Conservation (phyloP, 257 asterid genomes). For the Verbascum thapsus region DNA sequence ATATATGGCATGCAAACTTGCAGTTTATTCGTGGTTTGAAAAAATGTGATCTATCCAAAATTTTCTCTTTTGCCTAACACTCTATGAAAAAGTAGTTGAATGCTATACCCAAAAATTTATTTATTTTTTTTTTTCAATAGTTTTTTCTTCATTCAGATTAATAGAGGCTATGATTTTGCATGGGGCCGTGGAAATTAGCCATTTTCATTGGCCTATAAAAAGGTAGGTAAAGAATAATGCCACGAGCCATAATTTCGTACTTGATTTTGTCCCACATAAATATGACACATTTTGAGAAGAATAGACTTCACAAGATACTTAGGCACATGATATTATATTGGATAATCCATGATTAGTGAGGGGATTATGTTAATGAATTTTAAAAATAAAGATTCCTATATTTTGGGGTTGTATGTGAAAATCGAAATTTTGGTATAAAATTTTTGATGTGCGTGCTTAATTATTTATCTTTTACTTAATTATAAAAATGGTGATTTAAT, state of each 20-base stretch:
- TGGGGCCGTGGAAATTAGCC: not conserved
- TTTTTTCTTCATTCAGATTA: too few species aligned
- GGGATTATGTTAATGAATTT: slow-evolving; percentile 34
- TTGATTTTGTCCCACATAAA: slow-evolving; percentile 30
- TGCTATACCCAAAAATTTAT: too few species aligned
- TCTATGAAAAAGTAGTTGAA: slow-evolving; percentile 19
- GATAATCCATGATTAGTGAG: slow-evolving; percentile 28
- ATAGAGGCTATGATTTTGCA: not conserved
- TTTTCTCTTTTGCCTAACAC: slow-evolving; percentile 47
- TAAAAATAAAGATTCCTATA: slow-evolving; percentile 21
- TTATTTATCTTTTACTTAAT: too few species aligned
- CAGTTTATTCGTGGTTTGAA: too few species aligned
- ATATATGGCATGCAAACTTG: not conserved
- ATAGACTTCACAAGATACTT: slow-evolving; percentile 10
- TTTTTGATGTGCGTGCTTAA: too few species aligned
- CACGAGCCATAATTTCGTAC: slow-evolving; percentile 39
- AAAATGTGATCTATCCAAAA: slow-evolving; percentile 38
- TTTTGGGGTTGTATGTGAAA: not conserved
- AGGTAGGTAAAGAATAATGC: slow-evolving; percentile 32
- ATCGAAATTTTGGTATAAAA: too few species aligned
- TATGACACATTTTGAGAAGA: slow-evolving; percentile 1
- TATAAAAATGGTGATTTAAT: too few species aligned
- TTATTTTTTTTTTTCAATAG: too few species aligned
- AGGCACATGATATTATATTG: not conserved
- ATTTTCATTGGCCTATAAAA: not conserved